phyloP scores from a whole-genome alignment of 2,329 filamentous ascomycete genomes.

The Botrytis galanthina region DNA sequence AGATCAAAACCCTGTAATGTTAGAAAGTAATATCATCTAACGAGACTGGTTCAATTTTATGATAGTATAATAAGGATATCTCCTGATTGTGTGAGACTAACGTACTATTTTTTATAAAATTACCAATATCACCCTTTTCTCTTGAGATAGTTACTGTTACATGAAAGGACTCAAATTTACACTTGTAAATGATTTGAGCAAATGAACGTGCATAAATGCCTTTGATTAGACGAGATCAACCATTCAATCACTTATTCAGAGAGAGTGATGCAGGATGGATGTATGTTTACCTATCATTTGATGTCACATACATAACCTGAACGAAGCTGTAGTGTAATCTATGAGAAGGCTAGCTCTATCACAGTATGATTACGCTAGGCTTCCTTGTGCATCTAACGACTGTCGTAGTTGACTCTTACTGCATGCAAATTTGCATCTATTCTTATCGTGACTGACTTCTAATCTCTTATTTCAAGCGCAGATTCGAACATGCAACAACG shows the following conservation, averaged over 20 bases:
- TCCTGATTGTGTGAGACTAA: neutral
- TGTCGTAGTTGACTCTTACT: neutral
- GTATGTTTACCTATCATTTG: neutral
- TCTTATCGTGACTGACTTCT: neutral
- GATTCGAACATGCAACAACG: neutral
- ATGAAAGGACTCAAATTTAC: neutral
- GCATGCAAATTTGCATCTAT: neutral
- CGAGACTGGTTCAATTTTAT: neutral
- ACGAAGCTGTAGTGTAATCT: neutral
- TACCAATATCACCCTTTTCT: neutral
- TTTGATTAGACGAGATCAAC: neutral
- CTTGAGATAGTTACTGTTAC: neutral
- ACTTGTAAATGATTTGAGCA: neutral
- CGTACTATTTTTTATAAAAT: neutral
- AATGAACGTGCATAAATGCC: neutral
- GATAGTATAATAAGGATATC: neutral
- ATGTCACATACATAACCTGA: rapidly evolving
- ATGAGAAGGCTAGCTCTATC: neutral
- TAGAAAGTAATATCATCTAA: neutral
- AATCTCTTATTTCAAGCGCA: neutral
- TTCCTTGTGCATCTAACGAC: too few species aligned
- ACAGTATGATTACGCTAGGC: too few species aligned
- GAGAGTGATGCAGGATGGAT: neutral
- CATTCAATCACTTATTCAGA: neutral
- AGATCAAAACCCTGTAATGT: too few species aligned